These are phyloP conservation scores for Aegilops bicornis DNA, from an alignment of 176 grass and related monocot genomes.

Conservation along the genomic window DNA sequence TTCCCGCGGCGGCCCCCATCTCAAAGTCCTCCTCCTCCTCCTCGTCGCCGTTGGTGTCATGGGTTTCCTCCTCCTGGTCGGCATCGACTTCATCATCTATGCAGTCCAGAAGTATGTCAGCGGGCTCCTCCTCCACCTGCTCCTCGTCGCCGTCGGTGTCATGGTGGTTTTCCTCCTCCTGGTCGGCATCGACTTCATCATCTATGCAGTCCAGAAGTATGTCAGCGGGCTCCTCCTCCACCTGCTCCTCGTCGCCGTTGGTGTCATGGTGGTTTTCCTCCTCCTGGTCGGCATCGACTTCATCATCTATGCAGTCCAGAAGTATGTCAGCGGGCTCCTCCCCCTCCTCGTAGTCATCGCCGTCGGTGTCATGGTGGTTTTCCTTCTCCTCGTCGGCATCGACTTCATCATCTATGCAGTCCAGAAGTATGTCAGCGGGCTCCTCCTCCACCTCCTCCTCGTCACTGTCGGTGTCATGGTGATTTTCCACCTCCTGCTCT, in stretches of 20 bases:
- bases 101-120: too few species aligned
- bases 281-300: background rate
- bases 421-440: too few species aligned
- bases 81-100: background rate
- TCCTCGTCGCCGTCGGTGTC: background rate
- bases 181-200: background rate
- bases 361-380: too few species aligned
- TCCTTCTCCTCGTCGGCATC: too few species aligned
- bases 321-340: background rate
- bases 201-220: background rate
- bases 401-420: too few species aligned
- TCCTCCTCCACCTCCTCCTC: background rate
- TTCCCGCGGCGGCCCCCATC: slow-evolving; percentile 40
- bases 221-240: background rate
- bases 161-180: background rate
- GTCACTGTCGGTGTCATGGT: background rate
- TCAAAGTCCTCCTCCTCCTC: slow-evolving; percentile 37
- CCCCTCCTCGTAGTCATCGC: too few species aligned
- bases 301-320: too few species aligned
- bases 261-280: background rate
- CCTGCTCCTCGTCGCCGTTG: background rate
- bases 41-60: background rate
- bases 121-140: background rate
- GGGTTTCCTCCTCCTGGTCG: background rate
- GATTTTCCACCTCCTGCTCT: background rate